A percentile compares a stretch with the other conserved stretches of the same genome.
Conservation (phyloP, 2,329 filamentous ascomycete species). For the Ophiostoma tasmaniense region DNA sequence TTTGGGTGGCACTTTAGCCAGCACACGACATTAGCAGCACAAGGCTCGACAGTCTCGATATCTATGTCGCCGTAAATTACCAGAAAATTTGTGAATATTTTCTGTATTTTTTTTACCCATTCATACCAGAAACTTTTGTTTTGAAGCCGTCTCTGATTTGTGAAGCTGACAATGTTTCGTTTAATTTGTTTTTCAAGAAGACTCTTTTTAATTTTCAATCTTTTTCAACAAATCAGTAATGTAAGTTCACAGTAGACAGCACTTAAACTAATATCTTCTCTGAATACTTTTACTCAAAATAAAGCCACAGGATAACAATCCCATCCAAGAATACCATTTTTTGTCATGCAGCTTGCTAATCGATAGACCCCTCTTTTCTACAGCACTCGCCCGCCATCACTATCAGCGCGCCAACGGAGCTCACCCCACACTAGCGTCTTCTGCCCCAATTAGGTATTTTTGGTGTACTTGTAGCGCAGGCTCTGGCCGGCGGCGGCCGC, state of each 20-base stretch:
- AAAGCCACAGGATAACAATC: not conserved
- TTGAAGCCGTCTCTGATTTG: too few relatives aligned
- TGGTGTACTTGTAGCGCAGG: not conserved
- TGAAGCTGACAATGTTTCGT: too few relatives aligned
- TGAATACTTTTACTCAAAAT: not conserved
- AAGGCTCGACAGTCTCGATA: not conserved
- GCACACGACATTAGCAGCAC: not conserved
- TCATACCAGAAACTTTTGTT: not conserved
- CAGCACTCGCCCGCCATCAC: not conserved
- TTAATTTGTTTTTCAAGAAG: not conserved
- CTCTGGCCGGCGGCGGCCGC: conserved; percentile 7
- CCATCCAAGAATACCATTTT: not conserved
- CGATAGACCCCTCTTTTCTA: not conserved
- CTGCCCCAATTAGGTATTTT: not conserved
- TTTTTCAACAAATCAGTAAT: too few relatives aligned
- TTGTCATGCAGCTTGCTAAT: not conserved
- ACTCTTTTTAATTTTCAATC: too few relatives aligned
- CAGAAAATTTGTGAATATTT: not conserved
- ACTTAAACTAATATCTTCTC: too few relatives aligned
- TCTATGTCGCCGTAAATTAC: not conserved
- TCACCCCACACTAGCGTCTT: conserved; percentile 4
- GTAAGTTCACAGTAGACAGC: too few relatives aligned
- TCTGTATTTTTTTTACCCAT: not conserved
- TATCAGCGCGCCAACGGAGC: not conserved
- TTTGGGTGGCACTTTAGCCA: not conserved